Base-by-base conservation (phyloP, 352 stramenopile genomes). In the Pythium brachiatum region DNA sequence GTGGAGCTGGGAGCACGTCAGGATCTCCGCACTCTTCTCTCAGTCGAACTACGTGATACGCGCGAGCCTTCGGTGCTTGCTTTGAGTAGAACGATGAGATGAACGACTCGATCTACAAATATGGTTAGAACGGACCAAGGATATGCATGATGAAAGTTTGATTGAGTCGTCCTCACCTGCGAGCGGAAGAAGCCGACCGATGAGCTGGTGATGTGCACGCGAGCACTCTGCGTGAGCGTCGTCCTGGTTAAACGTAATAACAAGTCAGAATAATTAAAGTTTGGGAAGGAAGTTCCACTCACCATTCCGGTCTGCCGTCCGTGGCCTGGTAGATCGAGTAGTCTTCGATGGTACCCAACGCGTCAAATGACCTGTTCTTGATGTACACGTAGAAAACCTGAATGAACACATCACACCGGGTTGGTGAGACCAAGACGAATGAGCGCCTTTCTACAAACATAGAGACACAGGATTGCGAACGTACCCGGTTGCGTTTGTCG, bases 321-420 rank as follows among this genome's bases (percentile, higher is more conserved):
- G 82, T 64, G 1, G 60, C 46, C 39, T 79, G 70, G 50, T 89
- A 92, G 32, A 89, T 73, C 0, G 75, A 75, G 62, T 80, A 91
- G 53, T 90, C 82, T 68, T 90, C 79, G n/a, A 94, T 76, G 0
- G 79, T 66, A 5, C 81, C 81, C n/a, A 94, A 43, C 12, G 79
- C 76, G 27, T 81, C 74, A 54, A 92, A 92, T 34, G 81, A 89
- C 29, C 82, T 57, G 58, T 94, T 94, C 60, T 75, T 81, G 27
- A 87, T 70, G 52, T 89, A 90, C 18, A 94, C 83, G 58, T 92
- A 94, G 53, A 94, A 89, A 12, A 87, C 55, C 81, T 92, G 43
- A 13, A 31, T 1, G 15, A 36, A 15, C 9, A 32, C 38, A 39
- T 25, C 7, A 59, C 4, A 13, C n/a, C 23, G 15, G n/a, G n/a